phyloP scores from a whole-genome alignment of 192 early-diverging fungal species.

The Cetraspora pellucida region DNA sequence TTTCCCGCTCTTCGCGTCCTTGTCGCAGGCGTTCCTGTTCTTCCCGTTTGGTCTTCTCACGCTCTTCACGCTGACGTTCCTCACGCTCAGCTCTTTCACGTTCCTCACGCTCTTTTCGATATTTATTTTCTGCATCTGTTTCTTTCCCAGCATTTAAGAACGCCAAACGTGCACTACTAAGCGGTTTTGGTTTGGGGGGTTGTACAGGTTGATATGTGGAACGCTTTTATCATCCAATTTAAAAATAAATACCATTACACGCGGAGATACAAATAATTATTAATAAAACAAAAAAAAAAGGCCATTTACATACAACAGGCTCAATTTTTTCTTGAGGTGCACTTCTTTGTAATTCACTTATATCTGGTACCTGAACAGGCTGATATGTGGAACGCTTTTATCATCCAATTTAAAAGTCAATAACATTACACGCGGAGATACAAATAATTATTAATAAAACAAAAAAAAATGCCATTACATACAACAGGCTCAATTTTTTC shows the following conservation, averaged over 20 bases:
- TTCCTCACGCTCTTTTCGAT: conserved; percentile 38
- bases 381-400: conserved; percentile 51
- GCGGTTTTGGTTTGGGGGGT: conserved; percentile 39
- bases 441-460: too few species aligned
- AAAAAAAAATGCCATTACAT: background rate
- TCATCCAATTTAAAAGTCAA: background rate
- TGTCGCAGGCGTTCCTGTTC: conserved; percentile 41
- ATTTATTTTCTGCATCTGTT: conserved; percentile 31
- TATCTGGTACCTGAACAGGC: conserved; percentile 59
- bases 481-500: conserved; percentile 47
- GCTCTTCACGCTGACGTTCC: conserved; percentile 37
- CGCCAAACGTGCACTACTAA: conserved; percentile 36
- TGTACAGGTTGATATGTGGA: conserved; percentile 45
- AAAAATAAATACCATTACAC: background rate
- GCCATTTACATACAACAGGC: conserved; percentile 26
- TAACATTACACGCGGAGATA: too few species aligned
- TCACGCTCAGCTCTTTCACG: conserved; percentile 39
- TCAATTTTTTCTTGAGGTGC: conserved; percentile 50
- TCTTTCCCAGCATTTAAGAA: conserved; percentile 22
- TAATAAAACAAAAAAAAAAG: background rate
- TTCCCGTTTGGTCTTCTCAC: conserved; percentile 34
- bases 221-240: conserved; percentile 26
- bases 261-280: too few species aligned
- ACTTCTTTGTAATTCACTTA: conserved; percentile 53
- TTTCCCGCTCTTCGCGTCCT: conserved; percentile 15